Conservation (phyloP, 768 basidiomycete genomes). For the Holtermannia corniformis region DNA sequence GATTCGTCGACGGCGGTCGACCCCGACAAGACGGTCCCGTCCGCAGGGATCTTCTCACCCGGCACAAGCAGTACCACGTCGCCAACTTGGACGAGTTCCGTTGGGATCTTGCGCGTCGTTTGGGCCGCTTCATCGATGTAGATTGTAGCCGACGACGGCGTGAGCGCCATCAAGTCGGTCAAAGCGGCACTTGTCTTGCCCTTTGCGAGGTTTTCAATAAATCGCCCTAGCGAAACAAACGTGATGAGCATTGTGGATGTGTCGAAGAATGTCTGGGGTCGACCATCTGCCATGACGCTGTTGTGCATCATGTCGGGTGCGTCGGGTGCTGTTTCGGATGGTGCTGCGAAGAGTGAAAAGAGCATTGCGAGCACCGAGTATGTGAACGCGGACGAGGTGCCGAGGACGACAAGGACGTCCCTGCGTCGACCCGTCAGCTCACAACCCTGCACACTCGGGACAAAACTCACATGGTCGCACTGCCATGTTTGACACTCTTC, state of each 20-base stretch:
- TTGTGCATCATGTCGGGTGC: neutral
- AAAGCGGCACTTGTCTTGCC: slow-evolving; percentile 94
- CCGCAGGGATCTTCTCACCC: slow-evolving; percentile 92
- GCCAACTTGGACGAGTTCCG: slow-evolving; percentile 87
- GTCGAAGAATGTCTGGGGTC: slow-evolving; percentile 90
- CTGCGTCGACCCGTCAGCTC: slow-evolving; percentile 17
- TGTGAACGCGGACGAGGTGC: slow-evolving; percentile 85
- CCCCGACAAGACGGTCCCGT: slow-evolving; percentile 79
- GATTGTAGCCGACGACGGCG: slow-evolving; percentile 91
- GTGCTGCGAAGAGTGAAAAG: slow-evolving; percentile 45
- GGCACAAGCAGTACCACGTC: slow-evolving; percentile 90
- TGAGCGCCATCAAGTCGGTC: slow-evolving; percentile 88
- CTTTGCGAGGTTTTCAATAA: slow-evolving; percentile 92
- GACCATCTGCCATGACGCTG: slow-evolving; percentile 51
- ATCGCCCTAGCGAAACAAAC: slow-evolving; percentile 91
- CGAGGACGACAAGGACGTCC: slow-evolving; percentile 91
- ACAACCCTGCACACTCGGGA: neutral
- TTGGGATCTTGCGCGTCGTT: slow-evolving; percentile 71
- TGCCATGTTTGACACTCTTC: slow-evolving; percentile 78
- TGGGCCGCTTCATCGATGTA: slow-evolving; percentile 60
- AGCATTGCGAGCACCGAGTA: slow-evolving; percentile 73
- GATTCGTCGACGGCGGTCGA: slow-evolving; percentile 88
- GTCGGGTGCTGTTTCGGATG: neutral
- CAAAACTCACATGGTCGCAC: slow-evolving; percentile 66
- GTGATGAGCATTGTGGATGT: slow-evolving; percentile 98